These are phyloP conservation scores for Letharia columbiana DNA, from an alignment of 495 filamentous ascomycete species.

Conservation along the genomic window DNA sequence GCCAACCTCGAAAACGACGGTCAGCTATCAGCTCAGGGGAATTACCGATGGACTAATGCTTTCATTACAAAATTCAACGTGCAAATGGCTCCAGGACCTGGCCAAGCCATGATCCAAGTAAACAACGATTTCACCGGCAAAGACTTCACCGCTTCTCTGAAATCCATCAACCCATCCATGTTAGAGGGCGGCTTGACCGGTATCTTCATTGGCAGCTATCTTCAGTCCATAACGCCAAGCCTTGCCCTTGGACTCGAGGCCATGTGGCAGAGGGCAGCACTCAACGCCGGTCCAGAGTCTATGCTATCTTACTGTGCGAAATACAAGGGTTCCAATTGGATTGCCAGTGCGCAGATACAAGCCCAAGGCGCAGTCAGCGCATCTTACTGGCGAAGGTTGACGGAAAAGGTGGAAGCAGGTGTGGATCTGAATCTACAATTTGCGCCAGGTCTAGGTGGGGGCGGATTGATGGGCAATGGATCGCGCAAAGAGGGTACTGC, in stretches of 20 bases:
- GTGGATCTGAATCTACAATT: slow-evolving; percentile 89
- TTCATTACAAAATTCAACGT: slow-evolving; percentile 77
- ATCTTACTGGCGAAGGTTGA: slow-evolving; percentile 90
- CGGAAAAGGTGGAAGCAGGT: slow-evolving; percentile 93
- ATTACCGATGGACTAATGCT: slow-evolving; percentile 73
- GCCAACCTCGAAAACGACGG: slow-evolving; percentile 89
- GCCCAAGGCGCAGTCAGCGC: slow-evolving; percentile 75
- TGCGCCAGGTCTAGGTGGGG: slow-evolving; percentile 48
- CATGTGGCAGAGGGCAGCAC: slow-evolving; percentile 79
- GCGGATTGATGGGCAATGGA: slow-evolving; percentile 60
- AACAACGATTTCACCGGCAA: slow-evolving; percentile 89
- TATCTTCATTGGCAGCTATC: slow-evolving; percentile 88
- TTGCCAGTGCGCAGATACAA: slow-evolving; percentile 78
- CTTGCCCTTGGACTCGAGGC: slow-evolving; percentile 85
- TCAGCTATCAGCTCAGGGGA: slow-evolving; percentile 69
- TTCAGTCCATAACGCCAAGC: slow-evolving; percentile 83
- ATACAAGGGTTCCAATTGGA: slow-evolving; percentile 86
- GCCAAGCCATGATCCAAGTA: slow-evolving; percentile 72
- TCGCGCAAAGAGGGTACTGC: slow-evolving; percentile 76
- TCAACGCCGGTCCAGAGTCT: slow-evolving; percentile 72
- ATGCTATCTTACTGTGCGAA: slow-evolving; percentile 78
- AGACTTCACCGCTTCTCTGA: slow-evolving; percentile 86
- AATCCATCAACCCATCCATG: slow-evolving; percentile 85
- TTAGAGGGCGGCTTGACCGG: slow-evolving; percentile 89
- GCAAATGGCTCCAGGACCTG: slow-evolving; percentile 63